Evolutionary conservation across 2,329 filamentous ascomycete genomes (phyloP).

Genomic region (Colletotrichum endophyticum): DNA sequence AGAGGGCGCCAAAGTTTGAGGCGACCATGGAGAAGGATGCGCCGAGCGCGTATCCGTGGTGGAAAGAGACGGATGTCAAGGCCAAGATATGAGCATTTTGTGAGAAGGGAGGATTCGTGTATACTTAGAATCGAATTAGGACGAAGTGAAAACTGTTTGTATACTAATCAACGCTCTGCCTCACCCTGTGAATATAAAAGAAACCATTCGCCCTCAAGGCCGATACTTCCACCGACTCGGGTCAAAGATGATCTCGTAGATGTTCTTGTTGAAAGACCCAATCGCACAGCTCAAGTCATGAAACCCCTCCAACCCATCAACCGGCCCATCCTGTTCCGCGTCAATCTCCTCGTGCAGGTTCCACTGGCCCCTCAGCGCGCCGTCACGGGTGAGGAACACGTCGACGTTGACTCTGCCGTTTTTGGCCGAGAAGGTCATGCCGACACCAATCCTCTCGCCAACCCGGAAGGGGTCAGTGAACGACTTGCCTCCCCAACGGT

Average conservation of each 20-base stretch:
- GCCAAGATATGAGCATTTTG: conserved; percentile 21
- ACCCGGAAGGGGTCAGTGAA: conserved; percentile 69
- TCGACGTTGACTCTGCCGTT: conserved; percentile 52
- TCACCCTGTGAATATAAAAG: neutral
- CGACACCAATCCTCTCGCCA: conserved; percentile 73
- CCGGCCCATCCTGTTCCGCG: conserved; percentile 61
- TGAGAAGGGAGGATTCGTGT: neutral
- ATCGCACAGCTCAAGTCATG: conserved; percentile 75
- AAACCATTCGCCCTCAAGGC: neutral
- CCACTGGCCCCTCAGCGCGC: conserved; percentile 66
- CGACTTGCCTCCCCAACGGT: conserved; percentile 73
- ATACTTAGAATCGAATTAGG: neutral
- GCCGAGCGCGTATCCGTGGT: conserved; percentile 71
- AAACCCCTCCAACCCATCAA: conserved; percentile 71
- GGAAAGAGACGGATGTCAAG: conserved; percentile 52
- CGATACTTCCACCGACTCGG: conserved; percentile 62
- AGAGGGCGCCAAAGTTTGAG: conserved; percentile 66
- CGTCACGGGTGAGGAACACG: conserved; percentile 75
- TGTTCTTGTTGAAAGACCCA: conserved; percentile 71
- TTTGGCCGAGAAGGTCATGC: conserved; percentile 63
- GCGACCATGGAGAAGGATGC: conserved; percentile 65
- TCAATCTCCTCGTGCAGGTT: conserved; percentile 78
- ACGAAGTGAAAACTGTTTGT: neutral
- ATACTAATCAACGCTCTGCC: neutral
- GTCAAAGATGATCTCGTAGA: conserved; percentile 71